A percentile compares a stretch with the other conserved stretches of the same genome.
These are phyloP conservation scores for Stentor roeselii DNA, from an alignment of 73 alveolate species.

Conservation along the genomic window DNA sequence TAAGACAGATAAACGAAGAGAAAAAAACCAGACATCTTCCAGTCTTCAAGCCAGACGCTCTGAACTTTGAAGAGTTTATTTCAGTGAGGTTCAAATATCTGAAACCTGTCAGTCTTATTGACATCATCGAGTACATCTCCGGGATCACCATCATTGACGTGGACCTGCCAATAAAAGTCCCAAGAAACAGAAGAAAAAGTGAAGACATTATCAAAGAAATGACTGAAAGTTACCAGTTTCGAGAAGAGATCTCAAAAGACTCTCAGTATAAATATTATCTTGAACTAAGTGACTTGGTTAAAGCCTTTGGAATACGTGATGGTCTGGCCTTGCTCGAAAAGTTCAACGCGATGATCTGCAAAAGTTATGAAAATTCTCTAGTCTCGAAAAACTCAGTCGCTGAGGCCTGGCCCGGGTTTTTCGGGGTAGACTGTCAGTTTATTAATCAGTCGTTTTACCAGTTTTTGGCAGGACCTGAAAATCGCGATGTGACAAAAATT, in stretches of 20 bases:
- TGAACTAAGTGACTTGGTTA: neutral
- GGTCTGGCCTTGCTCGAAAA: neutral
- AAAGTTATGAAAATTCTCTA: neutral
- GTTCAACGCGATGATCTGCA: neutral
- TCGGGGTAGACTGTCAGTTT: neutral
- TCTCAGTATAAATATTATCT: neutral
- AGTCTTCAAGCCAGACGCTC: neutral
- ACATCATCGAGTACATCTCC: neutral
- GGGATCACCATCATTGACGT: too few species aligned
- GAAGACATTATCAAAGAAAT: neutral
- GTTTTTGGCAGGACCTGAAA: constrained; percentile 11
- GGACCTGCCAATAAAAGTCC: too few species aligned
- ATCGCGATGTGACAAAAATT: neutral
- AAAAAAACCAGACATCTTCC: neutral
- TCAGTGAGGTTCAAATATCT: neutral
- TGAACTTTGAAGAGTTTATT: neutral
- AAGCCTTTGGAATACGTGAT: neutral
- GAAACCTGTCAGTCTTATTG: neutral
- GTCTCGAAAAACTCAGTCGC: neutral
- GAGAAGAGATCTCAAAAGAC: neutral
- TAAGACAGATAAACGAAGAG: neutral
- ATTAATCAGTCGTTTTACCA: neutral
- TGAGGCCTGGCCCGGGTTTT: constrained; percentile 19
- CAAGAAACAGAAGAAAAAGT: neutral
- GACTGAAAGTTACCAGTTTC: neutral